Base-by-base conservation (phyloP, 192 early-diverging fungal species). In the Phycomyces nitens region DNA sequence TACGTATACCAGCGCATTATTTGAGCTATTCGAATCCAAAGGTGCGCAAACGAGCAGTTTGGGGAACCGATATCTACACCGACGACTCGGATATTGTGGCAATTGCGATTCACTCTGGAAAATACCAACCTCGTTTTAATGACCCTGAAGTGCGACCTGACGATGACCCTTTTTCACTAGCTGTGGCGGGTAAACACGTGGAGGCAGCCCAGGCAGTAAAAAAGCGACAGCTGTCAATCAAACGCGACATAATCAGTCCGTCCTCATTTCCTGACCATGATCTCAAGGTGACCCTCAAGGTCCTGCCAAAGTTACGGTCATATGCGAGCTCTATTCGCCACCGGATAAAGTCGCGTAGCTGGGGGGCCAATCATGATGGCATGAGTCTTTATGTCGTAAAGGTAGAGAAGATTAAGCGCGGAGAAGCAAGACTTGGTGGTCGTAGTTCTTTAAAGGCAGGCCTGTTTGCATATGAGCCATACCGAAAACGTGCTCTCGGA, bases 71-170 rank as follows among this genome's bases (percentile, higher is more conserved):
- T 60, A 72, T 94, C 27, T 94, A 94, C 62, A 88, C 88, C 0
- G 92, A 94, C 58, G 92, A 94, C 65, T 90, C 89, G 5, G 92
- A 94, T 56, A 68, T 92, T 34, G 89, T 94, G 18, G 88, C 89
- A 14, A 86, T 72, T 58, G 56, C 53, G 10, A 70, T 88, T 18
- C 88, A 89, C 66, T 73, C 85, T 42, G 86, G 86, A 7, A 73
- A 79, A 54, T 87, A 87, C 69, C 22, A 59, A 14, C 79, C 81
- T 1, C 51, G 66, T 2, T 83, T 82, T 29, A 23, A 58, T 59
- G 75, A 65, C 22, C 53, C 68, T 0, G 71, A 79, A 8, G 54
- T 70, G 12, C 21, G 34, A 9, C 44, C 55, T 14, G 43, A 29
- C 27, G 26, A 65, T 14, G 53, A 71, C 62, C 67, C 62, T 2